phyloP scores from a whole-genome alignment of 805 yeast genomes.

The Grigorovia humatica region DNA sequence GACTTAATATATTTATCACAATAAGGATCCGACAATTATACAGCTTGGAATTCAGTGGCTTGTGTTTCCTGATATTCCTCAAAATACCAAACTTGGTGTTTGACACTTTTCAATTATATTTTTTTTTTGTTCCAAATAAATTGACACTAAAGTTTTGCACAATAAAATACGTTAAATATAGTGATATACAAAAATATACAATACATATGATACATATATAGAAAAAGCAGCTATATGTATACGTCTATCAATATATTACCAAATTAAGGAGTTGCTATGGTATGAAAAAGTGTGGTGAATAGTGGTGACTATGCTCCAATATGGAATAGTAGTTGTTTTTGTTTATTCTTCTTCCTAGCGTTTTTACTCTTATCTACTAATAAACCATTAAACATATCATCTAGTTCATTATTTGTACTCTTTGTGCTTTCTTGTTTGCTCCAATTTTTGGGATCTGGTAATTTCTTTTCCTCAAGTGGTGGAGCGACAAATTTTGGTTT shows the following conservation, averaged over 20 bases:
- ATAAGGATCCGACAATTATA: neutral
- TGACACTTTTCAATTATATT: too few species aligned
- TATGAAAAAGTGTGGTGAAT: too few species aligned
- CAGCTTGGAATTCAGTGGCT: neutral
- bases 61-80: neutral
- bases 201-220: neutral
- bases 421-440: slow-evolving; percentile 12
- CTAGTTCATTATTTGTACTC: neutral
- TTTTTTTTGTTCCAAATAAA: too few species aligned
- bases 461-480: slow-evolving; percentile 40
- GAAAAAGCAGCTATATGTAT: neutral
- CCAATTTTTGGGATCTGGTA: slow-evolving; percentile 33
- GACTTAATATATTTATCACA: neutral
- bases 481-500: slow-evolving; percentile 35
- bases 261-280: too few species aligned
- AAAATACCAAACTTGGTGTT: too few species aligned
- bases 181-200: neutral
- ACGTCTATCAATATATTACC: neutral
- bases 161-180: neutral
- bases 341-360: slow-evolving; percentile 32
- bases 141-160: too few species aligned
- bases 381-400: slow-evolving; percentile 8
- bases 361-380: slow-evolving; percentile 5
- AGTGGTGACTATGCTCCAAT: slow-evolving; percentile 30
- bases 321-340: slow-evolving; percentile 44